Evolutionary conservation across 257 asterid species (phyloP).

Genomic region (Solanum virginianum): DNA sequence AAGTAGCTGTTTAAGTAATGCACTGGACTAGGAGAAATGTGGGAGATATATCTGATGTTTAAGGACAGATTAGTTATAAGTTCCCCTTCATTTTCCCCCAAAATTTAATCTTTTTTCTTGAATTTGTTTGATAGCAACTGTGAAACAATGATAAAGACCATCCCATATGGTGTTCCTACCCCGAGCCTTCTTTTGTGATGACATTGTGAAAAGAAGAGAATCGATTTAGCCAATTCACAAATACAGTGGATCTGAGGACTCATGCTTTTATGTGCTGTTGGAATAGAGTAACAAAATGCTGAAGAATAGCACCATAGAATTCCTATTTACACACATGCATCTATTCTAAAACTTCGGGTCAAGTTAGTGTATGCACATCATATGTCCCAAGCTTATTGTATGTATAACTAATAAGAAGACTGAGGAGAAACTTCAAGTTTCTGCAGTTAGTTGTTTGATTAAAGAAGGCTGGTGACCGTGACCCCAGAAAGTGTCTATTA

Average conservation of each 20-base stretch:
- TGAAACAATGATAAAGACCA: background rate
- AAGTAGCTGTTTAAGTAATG: background rate
- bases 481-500: background rate
- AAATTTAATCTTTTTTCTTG: background rate
- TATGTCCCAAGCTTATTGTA: background rate
- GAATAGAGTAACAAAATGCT: background rate
- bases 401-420: background rate
- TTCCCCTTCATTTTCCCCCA: background rate
- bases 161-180: background rate
- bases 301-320: background rate
- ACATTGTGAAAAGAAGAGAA: background rate
- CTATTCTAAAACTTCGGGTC: background rate
- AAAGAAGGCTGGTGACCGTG: background rate
- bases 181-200: background rate
- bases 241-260: background rate
- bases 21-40: background rate
- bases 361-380: background rate
- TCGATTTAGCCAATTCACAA: background rate
- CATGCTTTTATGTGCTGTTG: background rate
- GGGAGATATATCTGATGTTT: background rate
- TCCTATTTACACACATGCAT: background rate
- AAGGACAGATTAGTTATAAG: background rate
- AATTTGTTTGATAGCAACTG: background rate
- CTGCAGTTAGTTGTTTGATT: background rate
- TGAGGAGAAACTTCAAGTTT: background rate